phyloP scores from a whole-genome alignment of 1,284 basidiomycete species.

The Rhizoctonia solani region DNA sequence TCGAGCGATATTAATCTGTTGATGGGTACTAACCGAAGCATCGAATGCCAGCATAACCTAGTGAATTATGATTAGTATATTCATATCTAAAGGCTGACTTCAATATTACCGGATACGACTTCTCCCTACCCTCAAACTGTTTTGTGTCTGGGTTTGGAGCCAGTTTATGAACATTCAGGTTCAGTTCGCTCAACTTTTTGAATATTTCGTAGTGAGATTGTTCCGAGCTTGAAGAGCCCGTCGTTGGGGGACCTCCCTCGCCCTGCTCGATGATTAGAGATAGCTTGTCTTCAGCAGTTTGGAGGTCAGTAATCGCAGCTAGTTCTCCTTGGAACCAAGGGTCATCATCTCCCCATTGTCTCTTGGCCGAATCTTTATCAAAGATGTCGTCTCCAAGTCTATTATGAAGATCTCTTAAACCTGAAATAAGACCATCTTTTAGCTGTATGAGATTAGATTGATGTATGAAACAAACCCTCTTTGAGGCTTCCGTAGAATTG shows the following conservation, averaged over 20 bases:
- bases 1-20: neutral
- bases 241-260: constrained; percentile 7
- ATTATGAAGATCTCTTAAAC: neutral
- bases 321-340: constrained; percentile 14
- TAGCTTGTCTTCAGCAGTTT: neutral
- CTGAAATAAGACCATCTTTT: neutral
- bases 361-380: neutral
- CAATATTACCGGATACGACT: constrained; percentile 7
- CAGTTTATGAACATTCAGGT: neutral
- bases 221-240: no score
- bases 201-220: constrained; percentile 27
- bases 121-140: neutral
- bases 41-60: constrained; percentile 34
- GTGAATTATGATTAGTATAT: neutral
- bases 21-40: constrained; percentile 6
- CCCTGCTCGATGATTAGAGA: constrained; percentile 34
- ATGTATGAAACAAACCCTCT: neutral
- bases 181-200: neutral
- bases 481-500: constrained; percentile 15
- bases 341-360: constrained; percentile 10
- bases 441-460: neutral
- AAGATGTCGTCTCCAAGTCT: neutral
- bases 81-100: neutral
- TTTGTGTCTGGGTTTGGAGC: constrained; percentile 1
- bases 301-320: neutral